Base-by-base conservation (phyloP, 768 basidiomycete genomes). In the Trametes villosa region DNA sequence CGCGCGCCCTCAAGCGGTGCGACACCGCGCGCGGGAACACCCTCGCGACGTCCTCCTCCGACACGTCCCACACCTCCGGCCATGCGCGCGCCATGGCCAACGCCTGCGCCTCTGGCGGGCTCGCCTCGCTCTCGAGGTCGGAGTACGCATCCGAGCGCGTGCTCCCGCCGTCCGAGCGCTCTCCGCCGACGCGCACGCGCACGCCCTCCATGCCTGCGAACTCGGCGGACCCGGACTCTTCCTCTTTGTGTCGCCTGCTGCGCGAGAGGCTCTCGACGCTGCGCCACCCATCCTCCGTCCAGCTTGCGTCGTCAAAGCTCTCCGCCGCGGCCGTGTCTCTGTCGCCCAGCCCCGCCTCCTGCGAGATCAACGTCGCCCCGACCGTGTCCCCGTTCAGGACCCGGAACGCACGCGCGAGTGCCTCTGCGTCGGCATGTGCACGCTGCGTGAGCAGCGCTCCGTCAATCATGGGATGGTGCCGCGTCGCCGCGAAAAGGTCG, bases 11-110 rank as follows among this genome's bases (percentile, higher is more conserved):
- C 60, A 94, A 68, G 12, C 92, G 86, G 74, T 94, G 92, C 8
- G 88, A 86, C 30, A 93, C 80, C 0, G 87, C 84, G 22, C 89
- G 76, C 34, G 89, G 89, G 63, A 90, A 82, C 29, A 91, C 85
- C 59, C 88, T 81, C 57, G 88, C 88, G 63, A 91, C 79, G 65
- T 93, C 88, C 57, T 86, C 86, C 70, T 91, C 88, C 6, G 87
- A 87, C 4, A 89, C 85, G 58, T 89, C 88, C 63, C 72, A 67
- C 27, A 66, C 66, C 50, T 70, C 67, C 24, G 72, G 70, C 51
- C 57, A 58, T 29, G 65, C 59, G n/a, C 53, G 49, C n/a, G 62
- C 57, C 53, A 66, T 26, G 41, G 59, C 67, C 47, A 47, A 36
- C 30, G 56, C 50, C 38, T 53, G 50, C 27, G 54, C 61, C 11